Conservation (phyloP, 1,284 basidiomycete genomes). For the Inonotus hispidus region DNA sequence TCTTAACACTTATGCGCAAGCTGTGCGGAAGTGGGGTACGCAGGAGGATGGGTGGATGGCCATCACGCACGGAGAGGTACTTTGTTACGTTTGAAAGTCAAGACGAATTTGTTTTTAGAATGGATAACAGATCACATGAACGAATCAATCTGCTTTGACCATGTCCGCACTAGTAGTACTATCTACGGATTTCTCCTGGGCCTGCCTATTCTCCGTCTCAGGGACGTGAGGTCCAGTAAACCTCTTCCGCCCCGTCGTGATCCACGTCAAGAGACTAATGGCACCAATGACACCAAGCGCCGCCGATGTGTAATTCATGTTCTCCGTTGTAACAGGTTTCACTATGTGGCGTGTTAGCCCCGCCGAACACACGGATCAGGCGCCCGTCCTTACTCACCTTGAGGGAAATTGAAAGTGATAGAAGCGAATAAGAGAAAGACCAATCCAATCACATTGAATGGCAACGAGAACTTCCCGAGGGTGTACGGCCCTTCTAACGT, state of each 20-base stretch:
- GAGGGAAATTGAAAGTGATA: conserved; percentile 19
- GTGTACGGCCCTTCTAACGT: conserved; percentile 13
- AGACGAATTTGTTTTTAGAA: background rate
- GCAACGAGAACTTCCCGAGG: conserved; percentile 8
- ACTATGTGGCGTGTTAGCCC: background rate
- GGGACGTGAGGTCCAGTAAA: conserved; percentile 12
- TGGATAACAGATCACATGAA: background rate
- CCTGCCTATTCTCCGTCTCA: background rate
- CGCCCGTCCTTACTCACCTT: conserved; percentile 1
- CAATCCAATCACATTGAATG: conserved; percentile 13
- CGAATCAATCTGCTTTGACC: background rate
- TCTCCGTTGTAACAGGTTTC: conserved; percentile 16
- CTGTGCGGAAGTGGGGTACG: conserved; percentile 29
- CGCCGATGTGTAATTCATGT: conserved; percentile 19
- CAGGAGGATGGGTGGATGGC: conserved; percentile 33
- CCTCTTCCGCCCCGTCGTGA: conserved; percentile 11
- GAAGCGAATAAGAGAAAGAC: conserved; percentile 19
- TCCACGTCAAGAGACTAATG: conserved; percentile 15
- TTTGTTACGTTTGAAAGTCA: conserved; percentile 24
- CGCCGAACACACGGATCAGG: background rate
- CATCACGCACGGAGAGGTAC: conserved; percentile 32
- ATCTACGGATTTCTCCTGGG: background rate
- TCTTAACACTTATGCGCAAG: conserved; percentile 24
- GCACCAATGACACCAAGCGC: conserved; percentile 16
- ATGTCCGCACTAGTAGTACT: background rate